Evolutionary conservation across 768 basidiomycete species (phyloP).

Genomic region (Lyophyllum semitale): DNA sequence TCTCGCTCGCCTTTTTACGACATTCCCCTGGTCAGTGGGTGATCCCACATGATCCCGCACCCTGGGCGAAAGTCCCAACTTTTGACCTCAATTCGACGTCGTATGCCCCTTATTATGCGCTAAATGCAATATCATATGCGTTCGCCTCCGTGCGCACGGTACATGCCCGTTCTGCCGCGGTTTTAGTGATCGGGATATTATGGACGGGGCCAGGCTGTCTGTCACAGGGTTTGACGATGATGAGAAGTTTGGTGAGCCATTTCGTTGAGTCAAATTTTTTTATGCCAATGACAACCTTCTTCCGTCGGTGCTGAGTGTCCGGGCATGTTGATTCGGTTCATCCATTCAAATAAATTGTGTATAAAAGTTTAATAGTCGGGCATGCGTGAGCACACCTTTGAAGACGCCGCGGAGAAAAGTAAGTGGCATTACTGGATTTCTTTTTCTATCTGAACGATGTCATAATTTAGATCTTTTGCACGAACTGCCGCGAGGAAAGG

Average conservation of each 20-base stretch:
- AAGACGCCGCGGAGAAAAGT: slow-evolving; percentile 12
- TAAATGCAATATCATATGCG: too few species aligned
- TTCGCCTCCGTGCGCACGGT: neutral
- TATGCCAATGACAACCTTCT: neutral
- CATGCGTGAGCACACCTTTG: neutral
- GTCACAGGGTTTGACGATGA: neutral
- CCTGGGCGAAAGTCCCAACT: too few species aligned
- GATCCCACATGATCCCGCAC: too few species aligned
- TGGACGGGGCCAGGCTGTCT: neutral
- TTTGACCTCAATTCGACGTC: too few species aligned
- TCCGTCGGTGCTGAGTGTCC: too few species aligned
- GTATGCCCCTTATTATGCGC: too few species aligned
- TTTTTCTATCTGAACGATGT: neutral
- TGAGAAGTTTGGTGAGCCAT: neutral
- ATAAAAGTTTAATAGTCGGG: slow-evolving; percentile 1
- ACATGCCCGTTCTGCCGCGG: neutral
- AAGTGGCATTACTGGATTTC: slow-evolving; percentile 5
- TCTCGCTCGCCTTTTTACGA: too few species aligned
- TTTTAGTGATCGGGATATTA: neutral
- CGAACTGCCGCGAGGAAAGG: slow-evolving; percentile 4
- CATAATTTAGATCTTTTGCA: neutral
- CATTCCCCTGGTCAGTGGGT: too few species aligned
- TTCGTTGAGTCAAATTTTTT: neutral
- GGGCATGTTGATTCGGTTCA: neutral
- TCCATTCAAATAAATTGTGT: neutral